phyloP scores from a whole-genome alignment of 352 stramenopile genomes.

The Globisporangium lucens region DNA sequence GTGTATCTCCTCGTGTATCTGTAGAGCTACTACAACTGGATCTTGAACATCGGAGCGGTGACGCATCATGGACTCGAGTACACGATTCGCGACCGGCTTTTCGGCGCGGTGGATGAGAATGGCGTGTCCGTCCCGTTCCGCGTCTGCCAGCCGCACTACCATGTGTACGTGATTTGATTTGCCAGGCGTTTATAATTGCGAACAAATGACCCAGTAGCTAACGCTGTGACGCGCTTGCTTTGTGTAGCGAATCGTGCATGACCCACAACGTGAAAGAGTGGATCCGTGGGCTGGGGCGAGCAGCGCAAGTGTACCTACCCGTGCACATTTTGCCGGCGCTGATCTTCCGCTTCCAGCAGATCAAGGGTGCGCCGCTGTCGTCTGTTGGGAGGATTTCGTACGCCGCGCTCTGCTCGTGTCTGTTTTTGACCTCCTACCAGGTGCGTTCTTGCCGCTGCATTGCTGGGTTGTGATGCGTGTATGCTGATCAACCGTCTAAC shows the following conservation, averaged over 20 bases:
- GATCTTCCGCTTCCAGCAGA: slow-evolving; percentile 69
- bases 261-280: slow-evolving; percentile 77
- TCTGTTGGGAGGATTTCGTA: slow-evolving; percentile 52
- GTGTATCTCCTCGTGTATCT: not conserved
- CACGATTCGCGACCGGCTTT: slow-evolving; percentile 55
- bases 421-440: slow-evolving; percentile 84
- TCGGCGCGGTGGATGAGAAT: slow-evolving; percentile 37
- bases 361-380: slow-evolving; percentile 45
- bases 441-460: slow-evolving; percentile 18
- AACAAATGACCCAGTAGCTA: not conserved
- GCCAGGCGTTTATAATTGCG: not conserved
- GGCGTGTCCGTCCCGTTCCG: slow-evolving; percentile 54
- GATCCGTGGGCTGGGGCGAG: slow-evolving; percentile 61
- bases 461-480: not conserved
- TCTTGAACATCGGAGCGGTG: slow-evolving; percentile 66
- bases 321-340: slow-evolving; percentile 77
- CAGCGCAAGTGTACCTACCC: slow-evolving; percentile 75
- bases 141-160: slow-evolving; percentile 81
- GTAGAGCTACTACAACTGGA: slow-evolving; percentile 85
- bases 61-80: slow-evolving; percentile 75
- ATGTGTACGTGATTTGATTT: slow-evolving; percentile 48
- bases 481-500: not conserved
- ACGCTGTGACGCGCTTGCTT: not conserved
- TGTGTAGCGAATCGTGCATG: slow-evolving; percentile 70
- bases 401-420: slow-evolving; percentile 69